Evolutionary conservation across 2,329 filamentous ascomycete species (phyloP), one percentile per base, ranked within the genome.

Genomic region (Talaromyces sp.): DNA sequence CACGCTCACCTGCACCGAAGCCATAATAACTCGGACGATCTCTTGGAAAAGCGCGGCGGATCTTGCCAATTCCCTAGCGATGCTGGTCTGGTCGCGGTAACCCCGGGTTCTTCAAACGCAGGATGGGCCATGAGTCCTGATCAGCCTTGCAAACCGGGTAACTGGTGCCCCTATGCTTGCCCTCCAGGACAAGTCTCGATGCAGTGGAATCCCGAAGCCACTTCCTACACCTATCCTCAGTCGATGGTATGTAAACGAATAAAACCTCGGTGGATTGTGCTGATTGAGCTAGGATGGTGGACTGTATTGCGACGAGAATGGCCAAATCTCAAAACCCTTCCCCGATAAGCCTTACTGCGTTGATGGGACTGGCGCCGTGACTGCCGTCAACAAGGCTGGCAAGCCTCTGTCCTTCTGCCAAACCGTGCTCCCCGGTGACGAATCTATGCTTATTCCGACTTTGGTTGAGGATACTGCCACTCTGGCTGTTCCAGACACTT

Each of bases 91-190:
- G 85, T 92, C 52, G 76, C 86, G 15, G 83, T 94, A 61, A 90
- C 89, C 10, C 89, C 89, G 4, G 80, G 80, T 61, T 74, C 76
- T 50, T 73, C 79, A 74, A 94, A 94, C 78, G 89, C 82, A 59
- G 91, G 91, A 67, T 94, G 90, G 88, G 91, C 90, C 49, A 88
- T 93, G 86, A 90, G 89, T 71, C 90, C 90, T 3, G 88, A 93
- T 75, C 85, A 90, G 74, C 75, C 84, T 62, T 93, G 91, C 76
- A 81, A 80, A 66, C 84, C 87, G 4, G 89, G 87, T 66, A 85
- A 76, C 69, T 93, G 89, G 77, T 93, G 91, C 73, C 91, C 91
- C 1, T 89, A 90, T 74, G 90, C 91, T 62, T 93, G 91, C 75
- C 89, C 88, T 66, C 76, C 90, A 0, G 90, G 90, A 66, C 86